A percentile compares a stretch with the other conserved stretches of the same genome.
These are phyloP conservation scores for Pichia norvegensis DNA, from an alignment of 1,139 yeast genomes.

Conservation along the genomic window DNA sequence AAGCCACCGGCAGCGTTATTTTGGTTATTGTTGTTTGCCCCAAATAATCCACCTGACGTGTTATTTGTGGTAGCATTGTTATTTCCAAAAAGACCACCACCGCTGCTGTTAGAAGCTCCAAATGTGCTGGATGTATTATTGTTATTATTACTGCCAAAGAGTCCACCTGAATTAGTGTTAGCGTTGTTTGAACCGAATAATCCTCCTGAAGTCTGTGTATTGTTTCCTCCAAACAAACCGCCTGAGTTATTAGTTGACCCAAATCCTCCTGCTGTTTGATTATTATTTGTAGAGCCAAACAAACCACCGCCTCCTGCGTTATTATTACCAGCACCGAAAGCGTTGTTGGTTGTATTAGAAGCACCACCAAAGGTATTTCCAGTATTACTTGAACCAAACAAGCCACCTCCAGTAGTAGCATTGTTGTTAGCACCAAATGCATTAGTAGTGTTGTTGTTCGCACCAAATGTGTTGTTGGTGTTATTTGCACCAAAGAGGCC, in stretches of 20 bases:
- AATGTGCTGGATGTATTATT: slow-evolving; percentile 3
- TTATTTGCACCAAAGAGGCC: slow-evolving; percentile 15
- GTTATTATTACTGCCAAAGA: slow-evolving; percentile 12
- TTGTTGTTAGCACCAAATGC: slow-evolving; percentile 27
- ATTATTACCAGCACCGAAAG: slow-evolving; percentile 11
- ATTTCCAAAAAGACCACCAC: slow-evolving; percentile 24
- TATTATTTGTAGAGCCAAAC: slow-evolving; percentile 32
- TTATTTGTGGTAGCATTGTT: slow-evolving; percentile 15
- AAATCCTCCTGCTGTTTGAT: slow-evolving; percentile 17
- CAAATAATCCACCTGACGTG: slow-evolving; percentile 16
- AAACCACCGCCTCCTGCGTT: slow-evolving; percentile 28
- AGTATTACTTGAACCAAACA: slow-evolving; percentile 26
- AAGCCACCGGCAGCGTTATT: slow-evolving; percentile 7
- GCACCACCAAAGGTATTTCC: slow-evolving; percentile 8
- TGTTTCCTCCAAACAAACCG: slow-evolving; percentile 34
- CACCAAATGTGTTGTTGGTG: slow-evolving; percentile 25
- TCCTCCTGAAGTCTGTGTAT: slow-evolving; percentile 30
- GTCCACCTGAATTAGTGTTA: slow-evolving; percentile 25
- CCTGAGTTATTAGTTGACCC: slow-evolving; percentile 11
- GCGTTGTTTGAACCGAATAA: slow-evolving; percentile 43
- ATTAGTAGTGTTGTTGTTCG: slow-evolving; percentile 22
- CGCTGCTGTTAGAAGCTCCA: slow-evolving; percentile 5
- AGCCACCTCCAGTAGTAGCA: slow-evolving; percentile 11
- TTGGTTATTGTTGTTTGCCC: slow-evolving; percentile 11
- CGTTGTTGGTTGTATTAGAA: slow-evolving; percentile 24